Conservation (phyloP, 2,329 filamentous ascomycete species). For the Phyllosticta citrichinensis region DNA sequence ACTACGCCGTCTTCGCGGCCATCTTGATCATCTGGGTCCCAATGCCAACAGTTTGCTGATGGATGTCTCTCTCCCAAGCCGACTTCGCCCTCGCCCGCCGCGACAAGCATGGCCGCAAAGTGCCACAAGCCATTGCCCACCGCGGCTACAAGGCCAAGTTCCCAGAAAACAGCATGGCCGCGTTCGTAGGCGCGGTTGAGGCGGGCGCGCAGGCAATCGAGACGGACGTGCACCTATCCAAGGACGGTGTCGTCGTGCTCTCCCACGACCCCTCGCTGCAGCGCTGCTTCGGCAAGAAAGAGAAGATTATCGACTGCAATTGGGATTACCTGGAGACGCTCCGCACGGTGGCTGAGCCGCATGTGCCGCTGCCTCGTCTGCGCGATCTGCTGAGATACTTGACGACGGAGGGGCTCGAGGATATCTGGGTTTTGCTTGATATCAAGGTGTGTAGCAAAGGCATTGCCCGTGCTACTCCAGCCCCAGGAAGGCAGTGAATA, state of each 20-base stretch:
- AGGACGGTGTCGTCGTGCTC: conserved; percentile 74
- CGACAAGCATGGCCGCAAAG: conserved; percentile 23
- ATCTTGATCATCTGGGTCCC: background rate
- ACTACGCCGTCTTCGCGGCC: background rate
- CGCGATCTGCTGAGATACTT: conserved; percentile 66
- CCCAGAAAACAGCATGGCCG: conserved; percentile 79
- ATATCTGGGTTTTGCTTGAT: conserved; percentile 76
- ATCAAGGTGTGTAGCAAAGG: conserved; percentile 55
- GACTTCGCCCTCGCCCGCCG: conserved; percentile 25
- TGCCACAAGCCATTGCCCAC: conserved; percentile 68
- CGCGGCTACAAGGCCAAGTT: conserved; percentile 66
- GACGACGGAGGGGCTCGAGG: conserved; percentile 50
- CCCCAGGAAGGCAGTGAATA: background rate
- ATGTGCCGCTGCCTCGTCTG: conserved; percentile 63
- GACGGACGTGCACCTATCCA: conserved; percentile 76
- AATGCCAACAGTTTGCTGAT: background rate
- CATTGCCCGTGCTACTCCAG: background rate
- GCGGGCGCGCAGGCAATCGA: conserved; percentile 74
- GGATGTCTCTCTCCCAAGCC: conserved; percentile 13
- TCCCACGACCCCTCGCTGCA: conserved; percentile 72
- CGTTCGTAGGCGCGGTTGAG: conserved; percentile 63
- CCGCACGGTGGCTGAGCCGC: conserved; percentile 56
- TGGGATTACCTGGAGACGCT: conserved; percentile 64
- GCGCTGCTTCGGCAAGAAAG: conserved; percentile 69
- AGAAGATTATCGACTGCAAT: conserved; percentile 63